phyloP scores from a whole-genome alignment of 495 filamentous ascomycete genomes.

The Aspergillus heteromorphus region DNA sequence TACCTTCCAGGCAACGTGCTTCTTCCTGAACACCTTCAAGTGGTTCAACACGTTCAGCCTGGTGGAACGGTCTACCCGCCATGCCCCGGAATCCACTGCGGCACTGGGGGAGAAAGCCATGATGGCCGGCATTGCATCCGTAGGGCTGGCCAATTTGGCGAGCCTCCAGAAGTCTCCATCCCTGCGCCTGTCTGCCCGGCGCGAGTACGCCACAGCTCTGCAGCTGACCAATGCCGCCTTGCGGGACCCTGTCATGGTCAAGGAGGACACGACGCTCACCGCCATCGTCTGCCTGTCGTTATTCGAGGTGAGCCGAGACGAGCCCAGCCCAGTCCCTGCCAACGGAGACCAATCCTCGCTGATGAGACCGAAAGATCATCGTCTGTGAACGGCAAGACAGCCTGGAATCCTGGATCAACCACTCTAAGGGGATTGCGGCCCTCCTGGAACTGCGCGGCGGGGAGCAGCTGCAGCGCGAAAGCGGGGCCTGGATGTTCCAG shows the following conservation, averaged over 20 bases:
- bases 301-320: neutral
- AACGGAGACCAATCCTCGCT: neutral
- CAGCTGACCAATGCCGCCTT: neutral
- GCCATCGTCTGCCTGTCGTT: neutral
- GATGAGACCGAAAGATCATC: neutral
- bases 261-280: neutral
- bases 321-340: too few species aligned
- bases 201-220: neutral
- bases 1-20: neutral
- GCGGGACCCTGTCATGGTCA: neutral
- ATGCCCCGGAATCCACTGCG: neutral
- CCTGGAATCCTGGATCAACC: neutral
- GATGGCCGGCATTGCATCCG: neutral
- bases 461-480: neutral
- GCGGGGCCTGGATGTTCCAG: neutral
- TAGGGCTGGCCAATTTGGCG: neutral
- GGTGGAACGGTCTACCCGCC: neutral
- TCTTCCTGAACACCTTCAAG: neutral
- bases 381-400: neutral
- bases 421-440: neutral
- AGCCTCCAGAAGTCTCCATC: neutral
- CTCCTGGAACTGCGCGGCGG: neutral
- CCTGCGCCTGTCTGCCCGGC: neutral
- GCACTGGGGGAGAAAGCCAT: neutral
- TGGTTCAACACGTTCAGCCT: neutral